Base-by-base conservation (phyloP, 108 stramenopile genomes). In the Discostella pseudostelligera region DNA sequence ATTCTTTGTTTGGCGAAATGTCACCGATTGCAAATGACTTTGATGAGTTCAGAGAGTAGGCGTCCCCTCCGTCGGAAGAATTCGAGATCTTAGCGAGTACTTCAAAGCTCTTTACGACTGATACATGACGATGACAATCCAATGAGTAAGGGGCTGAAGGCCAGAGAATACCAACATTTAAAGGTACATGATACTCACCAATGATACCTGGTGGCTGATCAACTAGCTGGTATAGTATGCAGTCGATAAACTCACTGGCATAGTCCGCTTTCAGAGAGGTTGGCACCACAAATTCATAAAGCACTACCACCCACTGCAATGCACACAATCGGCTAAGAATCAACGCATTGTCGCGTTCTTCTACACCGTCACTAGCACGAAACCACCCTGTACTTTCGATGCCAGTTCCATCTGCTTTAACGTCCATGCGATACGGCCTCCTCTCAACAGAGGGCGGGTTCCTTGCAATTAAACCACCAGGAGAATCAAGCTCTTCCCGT, bases 381-480 rank as follows among this genome's bases (percentile, higher is more conserved):
- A 88, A 93, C 92, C 92, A 93, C 2, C 92, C 92, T 9, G 89
- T 84, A 47, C 85, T 87, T 69, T 93, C 92, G 46, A 93, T 93
- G 16, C 79, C 79, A 44, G 74, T 85, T 8, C 92, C 92, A 67
- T 93, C 92, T 8, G 79, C 80, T 50, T 83, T 89, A 51, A 90
- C 89, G 63, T 93, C 92, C 78, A 87, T 85, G 5, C 92, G 78
- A 62, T 93, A 93, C 2, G 86, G 87, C 47, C 80, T 75, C 16
- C 92, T 83, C 59, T 93, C 89, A 1, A 87, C 58, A 0, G 89
- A 86, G 20, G 87, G 87, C 17, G 87, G 80, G 72, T 90, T 88
- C 25, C 84, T 64, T 6, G 82, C 87, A 59, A 72, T 85, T 12
- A 93, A 50, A 25, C 91, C 91, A 10, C 89, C 89, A 2, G 87